Evolutionary conservation across 2,329 filamentous ascomycete genomes (phyloP).

Genomic region (Pseudogymnoascus sp.): DNA sequence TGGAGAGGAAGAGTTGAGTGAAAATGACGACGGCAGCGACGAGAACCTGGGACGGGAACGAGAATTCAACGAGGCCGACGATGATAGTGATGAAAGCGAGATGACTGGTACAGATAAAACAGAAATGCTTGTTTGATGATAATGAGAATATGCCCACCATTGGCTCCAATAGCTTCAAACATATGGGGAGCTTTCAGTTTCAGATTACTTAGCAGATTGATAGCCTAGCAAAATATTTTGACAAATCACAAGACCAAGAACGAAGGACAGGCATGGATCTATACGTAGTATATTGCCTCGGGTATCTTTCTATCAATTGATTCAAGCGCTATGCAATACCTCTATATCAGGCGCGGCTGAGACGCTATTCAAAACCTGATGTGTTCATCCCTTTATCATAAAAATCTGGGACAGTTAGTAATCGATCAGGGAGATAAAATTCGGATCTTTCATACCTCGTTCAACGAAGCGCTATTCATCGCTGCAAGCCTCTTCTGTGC

Average conservation of each 20-base stretch:
- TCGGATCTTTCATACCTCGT: constrained; percentile 57
- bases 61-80: neutral
- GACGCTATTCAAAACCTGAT: neutral
- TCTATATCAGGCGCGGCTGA: neutral
- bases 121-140: neutral
- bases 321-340: neutral
- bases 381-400: constrained; percentile 50
- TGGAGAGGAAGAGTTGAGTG: neutral
- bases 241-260: neutral
- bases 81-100: neutral
- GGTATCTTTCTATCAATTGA: constrained; percentile 8
- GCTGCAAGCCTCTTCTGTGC: constrained; percentile 81
- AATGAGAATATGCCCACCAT: neutral
- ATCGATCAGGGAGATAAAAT: constrained; percentile 12
- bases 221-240: neutral
- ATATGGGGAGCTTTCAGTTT: neutral
- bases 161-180: neutral
- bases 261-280: neutral
- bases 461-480: constrained; percentile 73
- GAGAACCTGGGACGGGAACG: neutral
- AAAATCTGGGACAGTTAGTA: constrained; percentile 49
- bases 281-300: constrained; percentile 4
- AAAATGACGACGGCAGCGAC: neutral
- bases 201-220: neutral
- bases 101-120: neutral